Evolutionary conservation across 495 filamentous ascomycete genomes (phyloP).

Genomic region (Daldinia childiae): DNA sequence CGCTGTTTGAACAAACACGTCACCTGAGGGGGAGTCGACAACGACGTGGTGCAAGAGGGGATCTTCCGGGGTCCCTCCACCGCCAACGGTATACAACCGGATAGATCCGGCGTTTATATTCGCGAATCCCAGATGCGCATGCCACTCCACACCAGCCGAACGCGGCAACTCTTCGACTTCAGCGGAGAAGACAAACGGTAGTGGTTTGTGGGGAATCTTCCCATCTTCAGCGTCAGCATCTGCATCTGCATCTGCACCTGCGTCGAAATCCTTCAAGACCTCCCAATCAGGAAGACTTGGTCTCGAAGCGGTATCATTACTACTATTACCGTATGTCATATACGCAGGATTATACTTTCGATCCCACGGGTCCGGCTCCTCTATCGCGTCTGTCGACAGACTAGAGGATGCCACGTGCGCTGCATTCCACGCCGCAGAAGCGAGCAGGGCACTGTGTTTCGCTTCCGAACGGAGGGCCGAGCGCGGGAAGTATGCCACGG

Average conservation of each 20-base stretch:
- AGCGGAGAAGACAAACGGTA: conserved; percentile 75
- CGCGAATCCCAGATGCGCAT: conserved; percentile 53
- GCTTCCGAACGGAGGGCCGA: conserved; percentile 18
- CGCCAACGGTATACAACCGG: conserved; percentile 10
- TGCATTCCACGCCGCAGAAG: conserved; percentile 47
- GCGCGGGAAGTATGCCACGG: conserved; percentile 72
- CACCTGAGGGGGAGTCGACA: conserved; percentile 28
- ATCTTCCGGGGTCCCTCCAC: not conserved
- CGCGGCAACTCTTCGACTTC: conserved; percentile 78
- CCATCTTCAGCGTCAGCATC: conserved; percentile 24
- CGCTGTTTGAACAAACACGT: conserved; percentile 41
- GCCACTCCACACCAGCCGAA: conserved; percentile 78
- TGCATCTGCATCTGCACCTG: conserved; percentile 9
- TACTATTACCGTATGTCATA: conserved; percentile 42
- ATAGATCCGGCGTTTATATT: conserved; percentile 34
- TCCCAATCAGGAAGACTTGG: conserved; percentile 50
- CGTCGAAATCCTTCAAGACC: conserved; percentile 43
- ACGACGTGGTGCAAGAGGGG: conserved; percentile 34
- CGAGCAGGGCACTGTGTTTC: conserved; percentile 36
- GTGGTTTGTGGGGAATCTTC: conserved; percentile 3
- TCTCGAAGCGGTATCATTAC: conserved; percentile 17
- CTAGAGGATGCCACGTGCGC: conserved; percentile 40
- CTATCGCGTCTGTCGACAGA: conserved; percentile 39
- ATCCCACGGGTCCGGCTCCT: conserved; percentile 78
- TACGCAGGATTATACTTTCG: conserved; percentile 62